phyloP scores from a whole-genome alignment of 495 filamentous ascomycete species.

The Collariella sp. region DNA sequence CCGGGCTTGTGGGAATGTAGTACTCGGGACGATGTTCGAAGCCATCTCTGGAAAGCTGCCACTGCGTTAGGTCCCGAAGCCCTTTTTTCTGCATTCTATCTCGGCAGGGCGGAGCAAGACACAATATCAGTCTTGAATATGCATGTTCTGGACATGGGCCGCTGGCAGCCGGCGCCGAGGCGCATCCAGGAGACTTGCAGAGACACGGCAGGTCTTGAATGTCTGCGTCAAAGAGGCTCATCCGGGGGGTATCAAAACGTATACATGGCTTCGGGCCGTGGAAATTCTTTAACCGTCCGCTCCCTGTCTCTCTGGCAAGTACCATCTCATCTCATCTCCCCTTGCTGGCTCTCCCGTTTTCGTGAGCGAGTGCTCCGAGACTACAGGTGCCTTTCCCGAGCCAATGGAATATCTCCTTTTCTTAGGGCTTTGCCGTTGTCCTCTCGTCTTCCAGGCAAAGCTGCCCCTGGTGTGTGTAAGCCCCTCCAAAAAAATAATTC shows the following conservation, averaged over 20 bases:
- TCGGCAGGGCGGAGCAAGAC: slow-evolving; percentile 13
- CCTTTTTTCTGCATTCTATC: slow-evolving; percentile 8
- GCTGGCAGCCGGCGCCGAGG: slow-evolving; percentile 12
- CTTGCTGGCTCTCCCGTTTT: neutral
- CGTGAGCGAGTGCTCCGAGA: neutral
- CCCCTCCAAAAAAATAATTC: slow-evolving; percentile 21
- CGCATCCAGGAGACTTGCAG: slow-evolving; percentile 2
- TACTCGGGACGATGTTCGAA: slow-evolving; percentile 5
- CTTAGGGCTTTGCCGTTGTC: neutral
- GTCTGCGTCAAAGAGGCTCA: neutral
- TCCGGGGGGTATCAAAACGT: slow-evolving; percentile 7
- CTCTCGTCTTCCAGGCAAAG: neutral
- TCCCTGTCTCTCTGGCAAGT: neutral
- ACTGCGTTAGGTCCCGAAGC: slow-evolving; percentile 12
- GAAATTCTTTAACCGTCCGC: neutral
- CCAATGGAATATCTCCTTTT: slow-evolving; percentile 6
- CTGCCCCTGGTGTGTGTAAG: slow-evolving; percentile 2
- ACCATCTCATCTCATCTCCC: neutral
- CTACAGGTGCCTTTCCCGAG: neutral
- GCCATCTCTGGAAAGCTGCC: slow-evolving; percentile 13
- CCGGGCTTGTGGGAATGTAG: neutral
- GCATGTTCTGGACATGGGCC: slow-evolving; percentile 12
- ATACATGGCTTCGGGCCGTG: slow-evolving; percentile 5
- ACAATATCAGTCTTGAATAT: slow-evolving; percentile 16
- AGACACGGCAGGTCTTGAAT: neutral